Conservation (phyloP, 2,329 filamentous ascomycete genomes). For the Falciphora oryzae region DNA sequence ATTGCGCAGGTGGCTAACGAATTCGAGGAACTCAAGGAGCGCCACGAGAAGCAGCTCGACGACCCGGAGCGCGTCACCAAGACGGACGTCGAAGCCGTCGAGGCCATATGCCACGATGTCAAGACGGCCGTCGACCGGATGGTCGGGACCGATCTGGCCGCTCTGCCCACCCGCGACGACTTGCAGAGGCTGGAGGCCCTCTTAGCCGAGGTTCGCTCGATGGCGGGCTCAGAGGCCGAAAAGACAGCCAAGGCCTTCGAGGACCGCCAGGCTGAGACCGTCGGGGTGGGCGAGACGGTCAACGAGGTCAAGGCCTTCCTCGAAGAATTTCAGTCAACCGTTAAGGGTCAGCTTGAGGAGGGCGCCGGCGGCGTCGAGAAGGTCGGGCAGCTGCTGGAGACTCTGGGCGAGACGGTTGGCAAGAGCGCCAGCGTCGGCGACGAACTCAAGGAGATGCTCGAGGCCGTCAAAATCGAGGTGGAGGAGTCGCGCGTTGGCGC, state of each 20-base stretch:
- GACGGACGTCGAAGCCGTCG: constrained; percentile 74
- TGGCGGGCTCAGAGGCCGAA: constrained; percentile 62
- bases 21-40: constrained; percentile 68
- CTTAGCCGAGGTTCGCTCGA: constrained; percentile 59
- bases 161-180: constrained; percentile 71
- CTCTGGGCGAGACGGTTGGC: constrained; percentile 56
- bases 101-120: constrained; percentile 76
- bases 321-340: constrained; percentile 69
- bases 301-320: constrained; percentile 72
- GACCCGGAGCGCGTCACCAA: constrained; percentile 67
- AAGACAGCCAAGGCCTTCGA: constrained; percentile 74
- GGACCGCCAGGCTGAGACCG: constrained; percentile 77
- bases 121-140: constrained; percentile 73
- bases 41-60: constrained; percentile 46
- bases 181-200: constrained; percentile 64
- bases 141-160: constrained; percentile 62
- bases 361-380: constrained; percentile 67
- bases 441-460: constrained; percentile 66
- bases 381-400: constrained; percentile 64
- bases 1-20: constrained; percentile 70
- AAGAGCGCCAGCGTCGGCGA: constrained; percentile 51
- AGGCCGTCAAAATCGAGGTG: constrained; percentile 77
- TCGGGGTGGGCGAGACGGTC: constrained; percentile 71
- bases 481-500: constrained; percentile 79
- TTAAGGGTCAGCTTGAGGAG: constrained; percentile 71